A percentile compares a stretch with the other conserved stretches of the same genome.
These are phyloP conservation scores for Papiliotrema flavescens DNA, from an alignment of 1,284 basidiomycete genomes.

Conservation along the genomic window DNA sequence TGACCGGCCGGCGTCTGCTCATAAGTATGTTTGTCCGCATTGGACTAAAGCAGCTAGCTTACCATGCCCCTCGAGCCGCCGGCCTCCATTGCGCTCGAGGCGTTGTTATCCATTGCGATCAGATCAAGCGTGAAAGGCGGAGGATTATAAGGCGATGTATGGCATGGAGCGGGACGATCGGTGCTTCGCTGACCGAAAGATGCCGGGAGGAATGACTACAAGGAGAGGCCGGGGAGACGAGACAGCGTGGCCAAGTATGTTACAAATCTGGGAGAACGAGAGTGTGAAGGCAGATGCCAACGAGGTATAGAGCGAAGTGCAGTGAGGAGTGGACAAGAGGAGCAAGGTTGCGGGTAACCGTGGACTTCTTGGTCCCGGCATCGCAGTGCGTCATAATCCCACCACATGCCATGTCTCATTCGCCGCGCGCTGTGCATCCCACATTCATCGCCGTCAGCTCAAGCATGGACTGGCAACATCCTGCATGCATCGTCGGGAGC, in stretches of 20 bases:
- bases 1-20: too few relatives aligned
- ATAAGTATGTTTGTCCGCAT: too few relatives aligned
- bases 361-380: not conserved
- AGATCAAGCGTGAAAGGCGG: constrained; percentile 8
- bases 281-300: not conserved
- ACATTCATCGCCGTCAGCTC: too few relatives aligned
- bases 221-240: too few relatives aligned
- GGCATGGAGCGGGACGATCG: not conserved
- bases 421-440: too few relatives aligned
- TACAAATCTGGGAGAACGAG: not conserved
- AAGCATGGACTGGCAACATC: too few relatives aligned
- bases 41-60: too few relatives aligned
- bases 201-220: not conserved
- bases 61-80: too few relatives aligned
- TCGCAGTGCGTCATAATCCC: not conserved
- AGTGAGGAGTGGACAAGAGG: not conserved
- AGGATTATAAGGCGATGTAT: constrained; percentile 3
- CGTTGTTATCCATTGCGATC: too few relatives aligned
- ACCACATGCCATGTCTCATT: not conserved
- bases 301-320: too few relatives aligned
- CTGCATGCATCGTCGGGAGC: too few relatives aligned
- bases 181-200: not conserved
- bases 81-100: too few relatives aligned
- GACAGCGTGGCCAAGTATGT: not conserved
- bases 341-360: not conserved